Evolutionary conservation across 2,329 filamentous ascomycete species (phyloP).

Genomic region (Arthrobotrys megalospora): DNA sequence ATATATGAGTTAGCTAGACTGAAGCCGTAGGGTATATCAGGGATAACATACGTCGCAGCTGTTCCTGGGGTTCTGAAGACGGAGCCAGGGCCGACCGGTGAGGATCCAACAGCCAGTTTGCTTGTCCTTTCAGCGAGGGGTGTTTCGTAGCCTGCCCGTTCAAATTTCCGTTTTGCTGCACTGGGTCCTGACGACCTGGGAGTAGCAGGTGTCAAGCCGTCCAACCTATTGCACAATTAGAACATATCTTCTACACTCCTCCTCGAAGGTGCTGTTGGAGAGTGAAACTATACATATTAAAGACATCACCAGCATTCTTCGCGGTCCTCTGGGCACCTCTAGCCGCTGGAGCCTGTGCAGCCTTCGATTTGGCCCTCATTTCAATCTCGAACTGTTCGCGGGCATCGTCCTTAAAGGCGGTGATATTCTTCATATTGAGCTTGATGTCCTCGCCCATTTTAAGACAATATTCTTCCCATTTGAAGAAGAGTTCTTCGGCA

Average conservation of each 20-base stretch:
- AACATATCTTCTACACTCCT: neutral
- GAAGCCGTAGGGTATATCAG: slow-evolving; percentile 39
- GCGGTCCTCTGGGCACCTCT: slow-evolving; percentile 74
- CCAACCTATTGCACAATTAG: slow-evolving; percentile 70
- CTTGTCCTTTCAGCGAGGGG: slow-evolving; percentile 69
- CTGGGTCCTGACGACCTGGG: slow-evolving; percentile 65
- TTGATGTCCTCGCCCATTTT: slow-evolving; percentile 85
- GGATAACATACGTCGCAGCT: slow-evolving; percentile 67
- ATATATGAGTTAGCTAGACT: neutral
- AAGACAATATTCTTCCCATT: slow-evolving; percentile 98
- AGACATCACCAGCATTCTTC: slow-evolving; percentile 78
- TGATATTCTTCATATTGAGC: slow-evolving; percentile 78
- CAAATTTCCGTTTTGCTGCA: slow-evolving; percentile 68
- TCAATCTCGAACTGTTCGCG: slow-evolving; percentile 87
- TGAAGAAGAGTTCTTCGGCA: slow-evolving; percentile 92
- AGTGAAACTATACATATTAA: slow-evolving; percentile 78
- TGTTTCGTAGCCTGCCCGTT: slow-evolving; percentile 68
- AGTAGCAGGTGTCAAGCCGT: slow-evolving; percentile 79
- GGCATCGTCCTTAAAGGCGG: slow-evolving; percentile 86
- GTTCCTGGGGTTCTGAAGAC: slow-evolving; percentile 36
- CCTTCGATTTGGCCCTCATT: slow-evolving; percentile 77
- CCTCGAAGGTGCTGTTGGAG: neutral
- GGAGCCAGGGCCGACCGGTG: slow-evolving; percentile 57
- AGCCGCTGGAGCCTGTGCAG: slow-evolving; percentile 70
- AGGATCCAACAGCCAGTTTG: slow-evolving; percentile 58